Evolutionary conservation across 2,329 filamentous ascomycete species (phyloP).

Genomic region (Fusarium albidum): DNA sequence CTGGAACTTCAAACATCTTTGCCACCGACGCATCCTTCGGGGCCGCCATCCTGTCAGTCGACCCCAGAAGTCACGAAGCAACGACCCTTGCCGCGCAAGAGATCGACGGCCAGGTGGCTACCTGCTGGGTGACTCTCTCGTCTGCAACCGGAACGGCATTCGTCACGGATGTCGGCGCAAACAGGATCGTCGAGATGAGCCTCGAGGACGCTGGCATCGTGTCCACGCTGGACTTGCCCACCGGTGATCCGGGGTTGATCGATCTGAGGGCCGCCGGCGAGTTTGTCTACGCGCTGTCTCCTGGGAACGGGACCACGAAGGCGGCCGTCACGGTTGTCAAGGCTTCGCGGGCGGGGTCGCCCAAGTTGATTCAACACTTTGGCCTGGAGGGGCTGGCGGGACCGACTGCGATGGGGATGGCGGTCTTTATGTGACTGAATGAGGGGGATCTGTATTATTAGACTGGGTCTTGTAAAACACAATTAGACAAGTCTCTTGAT

Average conservation of each 20-base stretch:
- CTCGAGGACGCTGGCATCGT: constrained; percentile 57
- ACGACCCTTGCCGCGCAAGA: constrained; percentile 47
- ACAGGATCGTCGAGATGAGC: constrained; percentile 66
- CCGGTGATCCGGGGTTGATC: constrained; percentile 61
- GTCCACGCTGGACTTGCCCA: constrained; percentile 51
- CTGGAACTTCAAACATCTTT: constrained; percentile 55
- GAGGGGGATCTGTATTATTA: too few species aligned
- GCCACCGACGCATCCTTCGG: constrained; percentile 68
- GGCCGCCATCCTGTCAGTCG: constrained; percentile 56
- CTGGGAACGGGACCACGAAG: constrained; percentile 55
- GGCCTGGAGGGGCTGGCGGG: constrained; percentile 34
- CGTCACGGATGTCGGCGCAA: constrained; percentile 62
- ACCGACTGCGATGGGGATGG: too few species aligned
- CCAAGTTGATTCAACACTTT: constrained; percentile 45
- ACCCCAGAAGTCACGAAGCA: constrained; percentile 45
- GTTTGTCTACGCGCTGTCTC: constrained; percentile 66
- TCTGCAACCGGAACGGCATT: constrained; percentile 59
- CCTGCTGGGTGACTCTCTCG: constrained; percentile 66
- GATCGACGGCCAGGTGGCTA: constrained; percentile 61
- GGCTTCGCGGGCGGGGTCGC: constrained; percentile 28
- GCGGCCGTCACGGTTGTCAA: constrained; percentile 51
- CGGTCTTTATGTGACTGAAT: too few species aligned
- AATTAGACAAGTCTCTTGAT: too few species aligned
- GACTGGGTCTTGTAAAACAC: too few species aligned
- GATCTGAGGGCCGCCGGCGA: constrained; percentile 61